Base-by-base conservation (phyloP, 441 rosid genomes). In the Aquilaria agallochum region DNA sequence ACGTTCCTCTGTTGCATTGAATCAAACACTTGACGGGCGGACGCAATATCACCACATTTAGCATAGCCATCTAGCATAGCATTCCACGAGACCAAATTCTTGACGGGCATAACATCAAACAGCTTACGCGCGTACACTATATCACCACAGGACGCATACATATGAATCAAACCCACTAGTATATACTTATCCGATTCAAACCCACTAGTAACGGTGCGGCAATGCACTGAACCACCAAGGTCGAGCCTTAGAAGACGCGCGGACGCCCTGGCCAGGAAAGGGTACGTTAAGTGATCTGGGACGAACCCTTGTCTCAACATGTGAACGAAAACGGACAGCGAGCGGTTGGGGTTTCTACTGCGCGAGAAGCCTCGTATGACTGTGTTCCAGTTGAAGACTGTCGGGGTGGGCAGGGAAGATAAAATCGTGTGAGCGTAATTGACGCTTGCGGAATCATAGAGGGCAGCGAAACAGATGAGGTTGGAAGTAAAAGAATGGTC, bases 71-170 rank as follows among this genome's bases (percentile, higher is more conserved):
- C 89, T 59, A 92, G 65, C 79, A 89, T 75, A 0, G 95, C 78
- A 64, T 92, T 89, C 95, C 95, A 89, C 9, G 93, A 83, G 30
- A 92, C 93, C 68, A 71, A 62, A 46, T 81, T 87, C 81, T 76
- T 84, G 0, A 54, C 2, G 1, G 86, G 78, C 65, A 87, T 79
- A 78, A 66, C 85, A 59, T 87, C 95, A 52, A 92, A 92, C 81
- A 77, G 54, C 56, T 74, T 69, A 11, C 84, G 85, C 0, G 94
- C 86, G 52, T 60, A 60, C 32, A 11, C 65, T n/a, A 73, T 66
- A 42, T 84, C 85, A 2, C 82, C 72, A 2, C 76, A 92, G 3
- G 96, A 50, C 0, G 79, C 81, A 9, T 84, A 84, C 87, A 84
- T 64, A 20, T 86, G 98, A 34, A 90, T 66, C 69, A 92, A 74